Evolutionary conservation across 2,329 filamentous ascomycete species (phyloP).

Genomic region (Balansia obtecta): DNA sequence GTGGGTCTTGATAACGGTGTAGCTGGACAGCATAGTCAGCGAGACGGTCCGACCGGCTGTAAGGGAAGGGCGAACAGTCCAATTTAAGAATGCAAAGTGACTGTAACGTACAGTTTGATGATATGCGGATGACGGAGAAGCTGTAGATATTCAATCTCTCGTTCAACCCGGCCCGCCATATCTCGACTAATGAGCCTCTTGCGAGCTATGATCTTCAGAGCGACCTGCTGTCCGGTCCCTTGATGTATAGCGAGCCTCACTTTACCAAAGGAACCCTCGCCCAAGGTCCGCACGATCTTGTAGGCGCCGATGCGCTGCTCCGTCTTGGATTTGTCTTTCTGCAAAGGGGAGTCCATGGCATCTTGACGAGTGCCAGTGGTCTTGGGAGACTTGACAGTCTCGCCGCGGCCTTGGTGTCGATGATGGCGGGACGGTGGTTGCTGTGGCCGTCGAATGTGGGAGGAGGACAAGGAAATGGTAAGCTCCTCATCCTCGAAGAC

Average conservation of each 20-base stretch:
- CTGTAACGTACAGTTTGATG: constrained; percentile 71
- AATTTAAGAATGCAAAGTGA: neutral
- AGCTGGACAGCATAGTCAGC: constrained; percentile 35
- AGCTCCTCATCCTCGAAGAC: constrained; percentile 72
- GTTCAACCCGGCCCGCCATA: constrained; percentile 94
- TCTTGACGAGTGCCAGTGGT: constrained; percentile 16
- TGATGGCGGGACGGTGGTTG: constrained; percentile 16
- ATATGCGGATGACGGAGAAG: constrained; percentile 93
- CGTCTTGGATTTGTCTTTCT: constrained; percentile 41
- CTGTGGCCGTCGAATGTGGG: constrained; percentile 44
- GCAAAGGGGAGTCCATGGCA: constrained; percentile 21
- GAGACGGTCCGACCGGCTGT: neutral
- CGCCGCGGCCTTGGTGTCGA: constrained; percentile 11
- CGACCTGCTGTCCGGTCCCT: constrained; percentile 87
- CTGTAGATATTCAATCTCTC: constrained; percentile 97
- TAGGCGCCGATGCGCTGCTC: constrained; percentile 88
- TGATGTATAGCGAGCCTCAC: constrained; percentile 93
- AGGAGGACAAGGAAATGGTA: constrained; percentile 60
- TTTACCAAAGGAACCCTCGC: constrained; percentile 96
- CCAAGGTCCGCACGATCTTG: constrained; percentile 77
- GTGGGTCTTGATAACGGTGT: constrained; percentile 90
- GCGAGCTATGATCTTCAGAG: constrained; percentile 92
- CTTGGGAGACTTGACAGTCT: constrained; percentile 14
- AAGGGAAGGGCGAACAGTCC: neutral
- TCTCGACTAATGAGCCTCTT: constrained; percentile 94